A percentile compares a stretch with the other conserved stretches of the same genome.
These are phyloP conservation scores for Citrullus colocynthis DNA, from an alignment of 306 rosid genomes.

Conservation along the genomic window DNA sequence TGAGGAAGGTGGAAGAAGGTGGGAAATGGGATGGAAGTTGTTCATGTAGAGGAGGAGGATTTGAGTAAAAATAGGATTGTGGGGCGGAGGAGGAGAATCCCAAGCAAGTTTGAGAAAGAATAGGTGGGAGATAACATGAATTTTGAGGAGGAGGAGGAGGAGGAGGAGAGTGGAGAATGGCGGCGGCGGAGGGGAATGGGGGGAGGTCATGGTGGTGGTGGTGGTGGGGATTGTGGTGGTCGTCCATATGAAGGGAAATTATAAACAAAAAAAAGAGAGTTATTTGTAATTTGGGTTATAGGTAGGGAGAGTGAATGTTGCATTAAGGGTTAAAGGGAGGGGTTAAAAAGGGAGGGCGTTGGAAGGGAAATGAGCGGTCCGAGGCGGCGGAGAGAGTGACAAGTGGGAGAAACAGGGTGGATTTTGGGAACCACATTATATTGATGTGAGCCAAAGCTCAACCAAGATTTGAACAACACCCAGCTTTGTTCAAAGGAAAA, in stretches of 20 bases:
- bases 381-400: slow-evolving; percentile 24
- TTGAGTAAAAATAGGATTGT: background rate
- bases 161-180: background rate
- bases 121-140: background rate
- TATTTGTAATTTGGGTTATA: no score
- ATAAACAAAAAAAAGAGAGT: background rate
- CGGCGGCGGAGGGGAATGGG: background rate
- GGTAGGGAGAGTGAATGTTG: no score
- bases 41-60: background rate
- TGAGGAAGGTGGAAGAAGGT: background rate
- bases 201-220: background rate
- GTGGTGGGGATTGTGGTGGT: background rate
- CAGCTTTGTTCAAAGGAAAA: no score
- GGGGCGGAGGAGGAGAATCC: background rate
- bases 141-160: background rate
- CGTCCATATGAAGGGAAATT: slow-evolving; percentile 14
- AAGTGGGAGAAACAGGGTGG: slow-evolving; percentile 28
- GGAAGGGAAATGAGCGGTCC: background rate
- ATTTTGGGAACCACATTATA: slow-evolving; percentile 19
- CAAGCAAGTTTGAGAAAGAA: background rate
- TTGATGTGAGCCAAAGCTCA: background rate
- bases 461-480: no score
- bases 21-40: background rate
- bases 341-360: background rate
- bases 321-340: background rate